phyloP scores from a whole-genome alignment of 768 basidiomycete genomes.

The Mycena haematopus region DNA sequence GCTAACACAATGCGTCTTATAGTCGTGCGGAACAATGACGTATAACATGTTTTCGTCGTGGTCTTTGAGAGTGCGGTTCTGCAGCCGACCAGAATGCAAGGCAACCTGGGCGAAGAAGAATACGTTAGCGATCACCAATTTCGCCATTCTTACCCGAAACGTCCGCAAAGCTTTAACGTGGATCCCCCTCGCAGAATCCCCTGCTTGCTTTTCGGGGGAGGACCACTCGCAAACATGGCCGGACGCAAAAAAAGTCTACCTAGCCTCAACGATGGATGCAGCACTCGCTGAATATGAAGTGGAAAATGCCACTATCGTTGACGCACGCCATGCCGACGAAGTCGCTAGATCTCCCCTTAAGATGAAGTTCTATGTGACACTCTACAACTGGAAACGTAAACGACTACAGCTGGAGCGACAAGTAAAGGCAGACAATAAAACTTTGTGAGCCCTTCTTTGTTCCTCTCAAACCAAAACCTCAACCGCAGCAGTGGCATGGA shows the following conservation, averaged over 20 bases:
- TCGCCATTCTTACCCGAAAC: not conserved
- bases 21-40: conserved; percentile 49
- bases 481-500: conserved; percentile 21
- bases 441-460: conserved; percentile 30
- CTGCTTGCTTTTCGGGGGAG: conserved; percentile 16
- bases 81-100: conserved; percentile 34
- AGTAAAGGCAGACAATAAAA: conserved; percentile 12
- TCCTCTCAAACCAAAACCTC: conserved; percentile 14
- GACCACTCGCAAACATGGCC: conserved; percentile 18
- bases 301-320: conserved; percentile 14
- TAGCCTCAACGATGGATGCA: conserved; percentile 11
- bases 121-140: not conserved
- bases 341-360: conserved; percentile 14
- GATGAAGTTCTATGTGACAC: conserved; percentile 33
- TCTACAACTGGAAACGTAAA: conserved; percentile 37
- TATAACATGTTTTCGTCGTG: conserved; percentile 53
- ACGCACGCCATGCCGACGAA: conserved; percentile 16
- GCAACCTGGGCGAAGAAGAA: not conserved
- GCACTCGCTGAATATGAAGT: conserved; percentile 14
- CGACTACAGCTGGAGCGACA: conserved; percentile 24
- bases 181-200: conserved; percentile 28
- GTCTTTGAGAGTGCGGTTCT: conserved; percentile 53
- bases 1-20: not conserved
- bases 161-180: conserved; percentile 21
- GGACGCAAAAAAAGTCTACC: conserved; percentile 12